Conservation (phyloP, 2,329 filamentous ascomycete genomes). For the Aspergillus aculeatinus region DNA sequence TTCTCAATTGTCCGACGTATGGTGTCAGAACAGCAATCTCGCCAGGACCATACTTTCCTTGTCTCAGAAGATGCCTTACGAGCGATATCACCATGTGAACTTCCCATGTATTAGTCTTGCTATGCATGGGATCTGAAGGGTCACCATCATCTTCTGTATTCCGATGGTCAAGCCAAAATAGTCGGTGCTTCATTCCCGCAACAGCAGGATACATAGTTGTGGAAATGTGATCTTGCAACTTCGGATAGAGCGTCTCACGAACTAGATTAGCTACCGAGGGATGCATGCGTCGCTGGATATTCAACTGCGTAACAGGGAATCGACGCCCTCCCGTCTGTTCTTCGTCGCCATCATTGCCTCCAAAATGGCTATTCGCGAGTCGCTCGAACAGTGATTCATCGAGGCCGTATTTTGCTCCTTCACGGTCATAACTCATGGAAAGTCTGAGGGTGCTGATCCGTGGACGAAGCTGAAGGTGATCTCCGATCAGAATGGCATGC, state of each 20-base stretch:
- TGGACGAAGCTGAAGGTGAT: slow-evolving; percentile 13
- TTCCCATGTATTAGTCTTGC: slow-evolving; percentile 21
- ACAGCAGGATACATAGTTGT: neutral
- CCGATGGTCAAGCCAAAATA: slow-evolving; percentile 27
- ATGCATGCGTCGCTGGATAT: slow-evolving; percentile 12
- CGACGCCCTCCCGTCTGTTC: neutral
- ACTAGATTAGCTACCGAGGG: slow-evolving; percentile 4
- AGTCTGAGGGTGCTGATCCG: slow-evolving; percentile 3
- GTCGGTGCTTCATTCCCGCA: slow-evolving; percentile 2
- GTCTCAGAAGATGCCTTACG: slow-evolving; percentile 20
- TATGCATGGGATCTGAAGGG: slow-evolving; percentile 10
- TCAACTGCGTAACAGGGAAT: slow-evolving; percentile 9
- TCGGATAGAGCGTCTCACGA: slow-evolving; percentile 5
- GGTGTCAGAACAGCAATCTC: slow-evolving; percentile 26
- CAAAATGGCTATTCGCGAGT: neutral
- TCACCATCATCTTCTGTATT: slow-evolving; percentile 14
- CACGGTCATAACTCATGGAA: slow-evolving; percentile 1
- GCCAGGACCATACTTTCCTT: slow-evolving; percentile 22
- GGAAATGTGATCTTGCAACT: slow-evolving; percentile 3
- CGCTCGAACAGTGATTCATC: slow-evolving; percentile 12
- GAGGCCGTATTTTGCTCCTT: slow-evolving; percentile 1
- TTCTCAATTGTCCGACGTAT: slow-evolving; percentile 19
- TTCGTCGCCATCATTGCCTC: neutral
- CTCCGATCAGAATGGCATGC: slow-evolving; percentile 13
- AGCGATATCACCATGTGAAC: slow-evolving; percentile 22